These are phyloP conservation scores for Iodosphaeria phyllophila DNA, from an alignment of 2,329 filamentous ascomycete species.

Conservation along the genomic window DNA sequence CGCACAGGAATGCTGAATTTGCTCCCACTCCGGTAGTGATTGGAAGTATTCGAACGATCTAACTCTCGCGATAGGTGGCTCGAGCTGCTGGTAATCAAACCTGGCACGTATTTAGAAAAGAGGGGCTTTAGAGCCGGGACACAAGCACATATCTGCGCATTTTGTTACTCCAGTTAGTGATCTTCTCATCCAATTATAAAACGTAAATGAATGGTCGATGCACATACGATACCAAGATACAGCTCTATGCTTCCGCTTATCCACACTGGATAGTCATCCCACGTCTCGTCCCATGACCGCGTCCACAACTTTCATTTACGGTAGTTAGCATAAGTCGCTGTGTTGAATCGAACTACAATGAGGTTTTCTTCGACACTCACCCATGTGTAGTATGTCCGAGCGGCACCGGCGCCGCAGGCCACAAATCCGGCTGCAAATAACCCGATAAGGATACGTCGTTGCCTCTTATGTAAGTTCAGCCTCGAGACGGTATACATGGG, in stretches of 20 bases:
- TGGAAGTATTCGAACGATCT: too few species aligned
- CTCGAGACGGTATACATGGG: slow-evolving; percentile 25
- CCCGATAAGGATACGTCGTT: slow-evolving; percentile 21
- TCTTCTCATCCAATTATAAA: neutral
- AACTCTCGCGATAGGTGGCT: too few species aligned
- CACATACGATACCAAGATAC: slow-evolving; percentile 18
- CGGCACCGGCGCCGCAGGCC: slow-evolving; percentile 16
- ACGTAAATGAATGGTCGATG: too few species aligned
- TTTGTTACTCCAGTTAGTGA: too few species aligned
- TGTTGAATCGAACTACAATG: too few species aligned
- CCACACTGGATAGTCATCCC: slow-evolving; percentile 15
- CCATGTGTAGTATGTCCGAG: slow-evolving; percentile 16
- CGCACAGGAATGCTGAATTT: too few species aligned
- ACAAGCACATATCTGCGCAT: slow-evolving; percentile 19
- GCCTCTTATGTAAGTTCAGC: slow-evolving; percentile 23
- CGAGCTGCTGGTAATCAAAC: too few species aligned
- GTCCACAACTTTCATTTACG: neutral
- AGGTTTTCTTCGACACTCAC: slow-evolving; percentile 7
- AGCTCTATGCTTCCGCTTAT: slow-evolving; percentile 16
- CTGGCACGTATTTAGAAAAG: slow-evolving; percentile 10
- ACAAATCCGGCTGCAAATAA: slow-evolving; percentile 28
- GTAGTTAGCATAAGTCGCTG: too few species aligned
- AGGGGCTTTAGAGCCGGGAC: slow-evolving; percentile 20
- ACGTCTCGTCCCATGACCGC: slow-evolving; percentile 11
- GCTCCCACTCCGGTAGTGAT: too few species aligned